phyloP scores from a whole-genome alignment of 495 filamentous ascomycete species.

The Penicillium flavigenum region DNA sequence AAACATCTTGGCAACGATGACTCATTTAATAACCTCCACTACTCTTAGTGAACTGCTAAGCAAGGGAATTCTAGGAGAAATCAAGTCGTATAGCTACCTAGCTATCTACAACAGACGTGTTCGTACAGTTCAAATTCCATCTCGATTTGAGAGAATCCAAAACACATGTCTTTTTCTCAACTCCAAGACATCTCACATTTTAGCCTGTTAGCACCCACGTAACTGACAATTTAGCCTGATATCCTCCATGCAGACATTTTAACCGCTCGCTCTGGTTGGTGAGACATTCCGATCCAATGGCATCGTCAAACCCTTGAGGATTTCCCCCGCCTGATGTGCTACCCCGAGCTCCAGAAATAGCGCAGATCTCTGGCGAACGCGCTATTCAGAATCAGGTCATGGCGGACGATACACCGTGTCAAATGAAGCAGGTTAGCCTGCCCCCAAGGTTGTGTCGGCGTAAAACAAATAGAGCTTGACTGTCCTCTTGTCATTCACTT shows the following conservation, averaged over 20 bases:
- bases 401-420: constrained; percentile 27
- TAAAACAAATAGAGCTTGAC: constrained; percentile 2
- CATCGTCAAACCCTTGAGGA: not conserved
- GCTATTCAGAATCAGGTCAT: constrained; percentile 16
- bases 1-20: no score
- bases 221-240: constrained; percentile 24
- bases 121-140: no score
- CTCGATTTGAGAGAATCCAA: not conserved
- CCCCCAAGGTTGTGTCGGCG: not conserved
- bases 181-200: constrained; percentile 4
- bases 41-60: no score
- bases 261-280: constrained; percentile 15
- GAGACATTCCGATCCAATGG: constrained; percentile 3
- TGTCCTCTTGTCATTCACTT: not conserved
- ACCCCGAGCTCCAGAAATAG: constrained; percentile 8
- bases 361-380: constrained; percentile 1
- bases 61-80: no score
- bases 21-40: no score
- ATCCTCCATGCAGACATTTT: constrained; percentile 12
- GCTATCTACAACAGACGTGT: not conserved
- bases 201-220: constrained; percentile 19
- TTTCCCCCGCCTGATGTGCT: constrained; percentile 15
- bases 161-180: not conserved
- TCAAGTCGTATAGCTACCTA: no score
- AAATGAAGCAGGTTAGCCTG: constrained; percentile 20